Evolutionary conservation across 2,329 filamentous ascomycete species (phyloP).

Genomic region (Fusarium sp.): DNA sequence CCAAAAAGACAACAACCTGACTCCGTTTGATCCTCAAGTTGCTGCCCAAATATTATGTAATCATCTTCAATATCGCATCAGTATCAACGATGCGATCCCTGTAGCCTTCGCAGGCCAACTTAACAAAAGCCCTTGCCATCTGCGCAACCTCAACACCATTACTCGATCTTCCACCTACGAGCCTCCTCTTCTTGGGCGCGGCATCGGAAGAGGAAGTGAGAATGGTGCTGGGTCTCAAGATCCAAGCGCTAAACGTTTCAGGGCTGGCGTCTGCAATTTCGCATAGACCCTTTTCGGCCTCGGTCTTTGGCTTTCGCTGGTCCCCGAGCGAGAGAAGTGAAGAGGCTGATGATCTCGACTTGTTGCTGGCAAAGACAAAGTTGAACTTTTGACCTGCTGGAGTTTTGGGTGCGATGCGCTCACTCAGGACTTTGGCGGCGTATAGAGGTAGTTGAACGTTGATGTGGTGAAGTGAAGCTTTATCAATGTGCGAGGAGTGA

Average conservation of each 20-base stretch:
- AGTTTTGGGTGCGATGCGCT: constrained; percentile 47
- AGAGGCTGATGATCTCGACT: constrained; percentile 51
- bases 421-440: constrained; percentile 66
- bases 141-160: constrained; percentile 51
- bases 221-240: constrained; percentile 53
- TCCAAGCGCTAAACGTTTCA: constrained; percentile 52
- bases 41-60: not conserved
- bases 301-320: constrained; percentile 53
- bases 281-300: constrained; percentile 55
- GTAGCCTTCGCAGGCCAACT: constrained; percentile 52
- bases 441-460: constrained; percentile 70
- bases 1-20: not conserved
- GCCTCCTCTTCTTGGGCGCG: constrained; percentile 45
- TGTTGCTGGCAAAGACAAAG: constrained; percentile 58
- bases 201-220: constrained; percentile 43
- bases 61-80: constrained; percentile 48
- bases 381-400: constrained; percentile 52
- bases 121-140: constrained; percentile 53
- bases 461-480: constrained; percentile 60
- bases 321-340: constrained; percentile 53
- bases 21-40: not conserved
- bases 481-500: constrained; percentile 59
- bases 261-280: constrained; percentile 52
- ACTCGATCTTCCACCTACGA: constrained; percentile 46
- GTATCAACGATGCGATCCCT: constrained; percentile 53